These are phyloP conservation scores for Calonectria henricotiae DNA, from an alignment of 2,329 filamentous ascomycete genomes.

Conservation along the genomic window DNA sequence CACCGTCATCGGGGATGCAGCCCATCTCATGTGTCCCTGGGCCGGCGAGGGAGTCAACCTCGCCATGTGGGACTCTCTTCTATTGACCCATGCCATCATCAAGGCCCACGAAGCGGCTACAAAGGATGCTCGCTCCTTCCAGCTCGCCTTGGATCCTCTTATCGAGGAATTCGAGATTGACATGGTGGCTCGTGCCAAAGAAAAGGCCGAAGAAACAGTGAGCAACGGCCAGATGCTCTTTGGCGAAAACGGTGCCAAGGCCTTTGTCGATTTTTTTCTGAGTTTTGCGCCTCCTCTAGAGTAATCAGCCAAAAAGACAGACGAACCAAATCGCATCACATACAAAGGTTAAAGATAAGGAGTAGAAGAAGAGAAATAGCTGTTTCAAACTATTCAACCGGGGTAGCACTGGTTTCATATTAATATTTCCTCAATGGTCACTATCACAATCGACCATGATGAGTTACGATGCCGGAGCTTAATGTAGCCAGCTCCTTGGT, in stretches of 20 bases:
- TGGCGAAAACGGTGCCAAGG: constrained; percentile 24
- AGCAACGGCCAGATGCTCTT: constrained; percentile 31
- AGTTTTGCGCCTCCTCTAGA: neutral
- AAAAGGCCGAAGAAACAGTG: constrained; percentile 27
- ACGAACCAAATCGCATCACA: too few species aligned
- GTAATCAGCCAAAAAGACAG: neutral
- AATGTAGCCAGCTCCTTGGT: neutral
- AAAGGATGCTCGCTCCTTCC: constrained; percentile 3
- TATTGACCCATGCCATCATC: constrained; percentile 58
- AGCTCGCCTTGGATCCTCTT: constrained; percentile 1
- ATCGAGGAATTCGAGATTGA: constrained; percentile 16
- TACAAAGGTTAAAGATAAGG: too few species aligned
- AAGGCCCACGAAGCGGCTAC: constrained; percentile 8
- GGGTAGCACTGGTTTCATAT: neutral
- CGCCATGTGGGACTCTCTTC: constrained; percentile 67
- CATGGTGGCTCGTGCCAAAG: constrained; percentile 20
- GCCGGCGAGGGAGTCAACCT: constrained; percentile 71
- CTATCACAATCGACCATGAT: neutral
- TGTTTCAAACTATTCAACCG: too few species aligned
- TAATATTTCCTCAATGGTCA: neutral
- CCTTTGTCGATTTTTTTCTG: constrained; percentile 22
- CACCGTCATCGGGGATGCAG: constrained; percentile 71
- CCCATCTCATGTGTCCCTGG: constrained; percentile 69
- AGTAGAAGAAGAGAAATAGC: too few species aligned
- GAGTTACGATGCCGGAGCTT: neutral